Base-by-base conservation (phyloP, 1,284 basidiomycete species). In the Tilletia indica region DNA sequence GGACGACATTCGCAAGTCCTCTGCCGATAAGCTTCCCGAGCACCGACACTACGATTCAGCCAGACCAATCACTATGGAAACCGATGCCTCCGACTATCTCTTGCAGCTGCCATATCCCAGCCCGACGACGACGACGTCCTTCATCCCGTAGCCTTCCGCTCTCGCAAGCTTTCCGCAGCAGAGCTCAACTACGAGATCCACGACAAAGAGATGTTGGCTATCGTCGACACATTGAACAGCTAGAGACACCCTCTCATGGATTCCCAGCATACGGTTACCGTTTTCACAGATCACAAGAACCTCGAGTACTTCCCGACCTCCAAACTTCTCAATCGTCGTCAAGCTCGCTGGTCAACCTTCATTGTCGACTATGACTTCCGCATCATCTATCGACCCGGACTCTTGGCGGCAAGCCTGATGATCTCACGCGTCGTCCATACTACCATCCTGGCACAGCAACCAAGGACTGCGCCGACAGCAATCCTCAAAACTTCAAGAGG, bases 91-190 rank as follows among this genome's bases (percentile, higher is more conserved):
- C 0, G 73, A 81, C 67, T 81, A 72, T 48, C 82, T 11, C 70
- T 78, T 19, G 84, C 76, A 1, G 80, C 74, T 0, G 70, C 85
- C 3, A 71, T 84, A 0, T 82, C 79, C 61, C 75, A 79, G 36
- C 51, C 21, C 25, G 47, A 69, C 42, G 4, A 58, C 14, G 19
- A 39, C n/a, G 61, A 45, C 38, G 9, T 36, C 11, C 36, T 54
- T 16, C 68, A 61, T 19, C 68, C 68, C 8, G 47, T 69, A 11
- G 68, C 68, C 19, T 69, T 51, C 68, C 47, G 48, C 34, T 51
- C 42, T 19, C 68, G 61, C 68, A 69, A 84, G 83, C 69, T 75
- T 66, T 8, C 8, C 2, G 25, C 72, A 19, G 68, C 58, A 4
- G 74, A 72, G 49, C 51, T 19, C 34, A 74, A 74, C 64, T 73